These are phyloP conservation scores for Berkeleyomyces rouxiae DNA, from an alignment of 2,329 filamentous ascomycete species.

Conservation along the genomic window DNA sequence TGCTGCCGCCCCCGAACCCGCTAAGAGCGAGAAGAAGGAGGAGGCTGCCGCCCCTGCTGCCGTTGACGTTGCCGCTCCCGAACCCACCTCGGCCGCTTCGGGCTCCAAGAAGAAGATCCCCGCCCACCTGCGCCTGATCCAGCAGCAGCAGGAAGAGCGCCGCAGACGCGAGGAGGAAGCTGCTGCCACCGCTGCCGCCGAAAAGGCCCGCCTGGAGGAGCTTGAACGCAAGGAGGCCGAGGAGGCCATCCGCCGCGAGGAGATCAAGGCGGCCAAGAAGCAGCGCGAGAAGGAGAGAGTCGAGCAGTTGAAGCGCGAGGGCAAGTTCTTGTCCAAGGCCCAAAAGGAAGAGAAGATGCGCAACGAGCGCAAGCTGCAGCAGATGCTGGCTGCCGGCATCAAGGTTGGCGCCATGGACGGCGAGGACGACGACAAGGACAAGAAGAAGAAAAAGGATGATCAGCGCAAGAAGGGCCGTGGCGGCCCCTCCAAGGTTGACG, in stretches of 20 bases:
- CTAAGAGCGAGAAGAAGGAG: slow-evolving; percentile 20
- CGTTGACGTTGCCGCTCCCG: slow-evolving; percentile 27
- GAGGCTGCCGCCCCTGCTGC: slow-evolving; percentile 37
- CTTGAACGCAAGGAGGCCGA: slow-evolving; percentile 48
- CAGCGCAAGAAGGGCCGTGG: slow-evolving; percentile 59
- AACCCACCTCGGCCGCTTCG: slow-evolving; percentile 18
- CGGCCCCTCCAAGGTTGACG: slow-evolving; percentile 33
- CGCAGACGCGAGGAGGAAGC: slow-evolving; percentile 46
- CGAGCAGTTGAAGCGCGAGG: slow-evolving; percentile 75
- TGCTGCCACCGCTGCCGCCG: slow-evolving; percentile 40
- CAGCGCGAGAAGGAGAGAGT: slow-evolving; percentile 75
- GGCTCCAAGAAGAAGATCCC: slow-evolving; percentile 71
- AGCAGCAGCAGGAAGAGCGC: slow-evolving; percentile 73
- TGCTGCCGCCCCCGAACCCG: slow-evolving; percentile 14
- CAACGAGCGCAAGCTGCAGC: slow-evolving; percentile 65
- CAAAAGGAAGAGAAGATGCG: slow-evolving; percentile 68
- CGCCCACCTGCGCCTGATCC: slow-evolving; percentile 51
- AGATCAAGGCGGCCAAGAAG: slow-evolving; percentile 62
- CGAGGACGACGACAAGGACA: slow-evolving; percentile 26
- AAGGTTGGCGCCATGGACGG: slow-evolving; percentile 47
- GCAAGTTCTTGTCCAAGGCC: slow-evolving; percentile 72
- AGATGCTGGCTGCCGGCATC: slow-evolving; percentile 66
- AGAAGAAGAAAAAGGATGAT: slow-evolving; percentile 66
- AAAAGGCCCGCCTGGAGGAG: slow-evolving; percentile 48
- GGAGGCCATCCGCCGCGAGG: slow-evolving; percentile 52